These are phyloP conservation scores for Cladophialophora carrionii DNA, from an alignment of 2,329 filamentous ascomycete genomes.

Conservation along the genomic window DNA sequence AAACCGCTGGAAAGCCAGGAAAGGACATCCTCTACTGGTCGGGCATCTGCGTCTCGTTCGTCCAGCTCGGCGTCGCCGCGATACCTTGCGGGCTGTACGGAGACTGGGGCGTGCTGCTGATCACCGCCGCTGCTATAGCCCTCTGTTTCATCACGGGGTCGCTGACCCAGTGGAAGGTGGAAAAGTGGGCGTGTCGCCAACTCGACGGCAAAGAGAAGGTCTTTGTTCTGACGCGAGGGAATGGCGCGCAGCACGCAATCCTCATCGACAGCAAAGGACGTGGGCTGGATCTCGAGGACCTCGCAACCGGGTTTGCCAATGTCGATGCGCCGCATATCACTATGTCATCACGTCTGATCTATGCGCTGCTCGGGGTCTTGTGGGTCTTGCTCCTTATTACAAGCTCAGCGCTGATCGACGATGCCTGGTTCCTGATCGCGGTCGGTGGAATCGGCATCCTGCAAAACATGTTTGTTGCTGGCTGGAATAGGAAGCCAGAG, in stretches of 20 bases:
- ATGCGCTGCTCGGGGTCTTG: slow-evolving; percentile 39
- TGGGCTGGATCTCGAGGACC: slow-evolving; percentile 47
- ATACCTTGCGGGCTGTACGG: slow-evolving; percentile 41
- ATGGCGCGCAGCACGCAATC: slow-evolving; percentile 46
- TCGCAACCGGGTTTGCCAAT: slow-evolving; percentile 39
- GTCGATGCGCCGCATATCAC: slow-evolving; percentile 24
- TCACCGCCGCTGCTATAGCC: slow-evolving; percentile 44
- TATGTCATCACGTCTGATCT: slow-evolving; percentile 31
- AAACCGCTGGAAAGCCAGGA: slow-evolving; percentile 20
- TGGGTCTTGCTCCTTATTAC: slow-evolving; percentile 48
- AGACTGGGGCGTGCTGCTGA: slow-evolving; percentile 46
- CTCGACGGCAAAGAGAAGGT: slow-evolving; percentile 35
- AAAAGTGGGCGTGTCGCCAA: slow-evolving; percentile 47
- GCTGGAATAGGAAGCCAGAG: slow-evolving; percentile 38
- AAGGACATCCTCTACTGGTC: slow-evolving; percentile 34
- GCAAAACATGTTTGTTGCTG: slow-evolving; percentile 46
- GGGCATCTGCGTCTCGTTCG: slow-evolving; percentile 38
- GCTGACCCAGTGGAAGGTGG: slow-evolving; percentile 48
- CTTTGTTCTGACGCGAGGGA: slow-evolving; percentile 44
- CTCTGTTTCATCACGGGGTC: slow-evolving; percentile 43
- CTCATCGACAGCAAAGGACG: slow-evolving; percentile 42
- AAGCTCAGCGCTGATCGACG: slow-evolving; percentile 41
- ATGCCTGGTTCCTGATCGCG: slow-evolving; percentile 46
- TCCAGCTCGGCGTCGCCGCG: slow-evolving; percentile 44
- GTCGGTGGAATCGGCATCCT: slow-evolving; percentile 47